These are phyloP conservation scores for Elongisporangium anandrum DNA, from an alignment of 352 stramenopile genomes.

Conservation along the genomic window DNA sequence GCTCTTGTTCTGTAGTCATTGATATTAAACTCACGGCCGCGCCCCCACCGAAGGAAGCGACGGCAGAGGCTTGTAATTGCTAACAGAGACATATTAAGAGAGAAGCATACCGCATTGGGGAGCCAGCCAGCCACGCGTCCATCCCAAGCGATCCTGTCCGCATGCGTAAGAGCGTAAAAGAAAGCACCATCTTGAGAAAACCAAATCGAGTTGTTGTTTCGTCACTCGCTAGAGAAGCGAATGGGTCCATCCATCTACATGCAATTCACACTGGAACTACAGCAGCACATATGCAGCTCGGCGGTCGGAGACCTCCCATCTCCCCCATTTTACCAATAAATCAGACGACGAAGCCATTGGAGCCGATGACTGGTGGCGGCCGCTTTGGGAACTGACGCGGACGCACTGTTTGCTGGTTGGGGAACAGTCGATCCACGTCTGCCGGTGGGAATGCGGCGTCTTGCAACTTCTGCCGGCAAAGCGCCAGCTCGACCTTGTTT, in stretches of 20 bases:
- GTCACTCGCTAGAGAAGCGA: no score
- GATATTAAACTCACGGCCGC: constrained; percentile 87
- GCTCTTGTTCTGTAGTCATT: constrained; percentile 47
- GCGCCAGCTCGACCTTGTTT: constrained; percentile 21
- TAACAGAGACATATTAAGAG: constrained; percentile 15
- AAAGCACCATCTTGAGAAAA: not conserved
- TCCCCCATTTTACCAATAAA: not conserved
- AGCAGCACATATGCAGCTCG: constrained; percentile 1
- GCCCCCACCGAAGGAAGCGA: constrained; percentile 69
- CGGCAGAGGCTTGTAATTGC: constrained; percentile 67
- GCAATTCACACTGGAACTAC: constrained; percentile 12
- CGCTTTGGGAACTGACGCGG: not conserved
- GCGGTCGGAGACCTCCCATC: not conserved
- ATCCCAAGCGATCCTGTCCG: not conserved
- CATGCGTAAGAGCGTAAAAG: not conserved
- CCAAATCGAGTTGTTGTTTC: no score
- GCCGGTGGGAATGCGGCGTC: constrained; percentile 17
- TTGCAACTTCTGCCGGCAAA: constrained; percentile 27
- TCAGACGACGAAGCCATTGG: not conserved
- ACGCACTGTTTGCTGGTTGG: constrained; percentile 9
- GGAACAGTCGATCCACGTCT: constrained; percentile 20
- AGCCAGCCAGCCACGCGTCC: not conserved
- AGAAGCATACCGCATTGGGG: not conserved
- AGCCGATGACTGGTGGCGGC: not conserved
- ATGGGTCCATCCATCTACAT: constrained; percentile 7